Percentiles rank a stretch among this genome's conserved stretches.
These are phyloP conservation scores for Millerozyma miso DNA, from an alignment of 805 yeast species.

Conservation along the genomic window DNA sequence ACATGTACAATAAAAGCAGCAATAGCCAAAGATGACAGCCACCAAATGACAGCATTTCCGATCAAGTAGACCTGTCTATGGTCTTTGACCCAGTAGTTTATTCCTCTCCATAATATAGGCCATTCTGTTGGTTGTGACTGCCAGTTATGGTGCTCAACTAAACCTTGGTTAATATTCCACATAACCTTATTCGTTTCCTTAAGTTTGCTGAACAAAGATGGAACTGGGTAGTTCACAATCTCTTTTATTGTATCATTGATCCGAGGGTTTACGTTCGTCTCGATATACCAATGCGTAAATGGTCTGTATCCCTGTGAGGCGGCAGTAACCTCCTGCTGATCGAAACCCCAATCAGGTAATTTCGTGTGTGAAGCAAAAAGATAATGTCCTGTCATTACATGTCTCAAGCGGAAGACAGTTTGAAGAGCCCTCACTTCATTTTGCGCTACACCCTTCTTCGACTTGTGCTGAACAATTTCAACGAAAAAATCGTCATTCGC, in stretches of 20 bases:
- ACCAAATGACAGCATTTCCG: slow-evolving; percentile 82
- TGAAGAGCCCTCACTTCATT: slow-evolving; percentile 58
- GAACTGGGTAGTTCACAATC: slow-evolving; percentile 44
- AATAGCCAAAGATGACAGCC: slow-evolving; percentile 57
- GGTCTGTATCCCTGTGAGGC: slow-evolving; percentile 64
- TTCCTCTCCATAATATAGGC: slow-evolving; percentile 76
- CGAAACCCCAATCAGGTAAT: slow-evolving; percentile 80
- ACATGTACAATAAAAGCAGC: slow-evolving; percentile 47
- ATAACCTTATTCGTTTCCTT: slow-evolving; percentile 63
- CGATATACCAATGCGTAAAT: slow-evolving; percentile 69
- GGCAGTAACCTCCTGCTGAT: slow-evolving; percentile 81
- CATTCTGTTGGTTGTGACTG: slow-evolving; percentile 70
- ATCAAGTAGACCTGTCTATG: slow-evolving; percentile 61
- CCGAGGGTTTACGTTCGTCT: slow-evolving; percentile 57
- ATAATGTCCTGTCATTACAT: slow-evolving; percentile 76
- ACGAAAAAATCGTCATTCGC: slow-evolving; percentile 79
- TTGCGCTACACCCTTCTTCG: slow-evolving; percentile 51
- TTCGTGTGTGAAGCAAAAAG: slow-evolving; percentile 71
- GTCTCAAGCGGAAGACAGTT: slow-evolving; percentile 68
- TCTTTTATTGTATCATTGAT: slow-evolving; percentile 23
- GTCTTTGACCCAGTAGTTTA: slow-evolving; percentile 70
- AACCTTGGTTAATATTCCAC: slow-evolving; percentile 74
- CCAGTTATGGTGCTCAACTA: slow-evolving; percentile 65
- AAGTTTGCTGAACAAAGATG: slow-evolving; percentile 56
- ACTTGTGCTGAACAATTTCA: slow-evolving; percentile 57